Evolutionary conservation across 495 filamentous ascomycete species (phyloP), one percentile per base, ranked within the genome.

Genomic region (Choiromyces venosus): DNA sequence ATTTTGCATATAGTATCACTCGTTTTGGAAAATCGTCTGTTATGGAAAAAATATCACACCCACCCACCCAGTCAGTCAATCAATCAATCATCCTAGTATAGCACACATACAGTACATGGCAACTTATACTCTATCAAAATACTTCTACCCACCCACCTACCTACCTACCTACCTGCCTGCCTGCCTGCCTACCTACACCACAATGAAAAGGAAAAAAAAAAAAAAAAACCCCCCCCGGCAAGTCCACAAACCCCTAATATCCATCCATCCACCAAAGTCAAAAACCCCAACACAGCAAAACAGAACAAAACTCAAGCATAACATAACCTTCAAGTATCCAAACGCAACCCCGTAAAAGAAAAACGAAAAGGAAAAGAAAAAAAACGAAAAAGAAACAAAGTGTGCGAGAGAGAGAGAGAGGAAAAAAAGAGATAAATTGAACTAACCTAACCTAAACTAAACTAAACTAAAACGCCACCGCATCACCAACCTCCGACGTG

Each of bases 91-190:
- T n/a, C n/a, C n/a, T n/a, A n/a, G n/a, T n/a, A n/a, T n/a, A n/a
- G n/a, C n/a, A n/a, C n/a, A n/a, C n/a, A n/a, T n/a, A n/a, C n/a
- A 12, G 52, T 61, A 61, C 52, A 33, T n/a, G n/a, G 52, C 12
- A 61, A 29, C 25, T 61, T 61, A 61, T 61, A 61, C 52, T 61
- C 52, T 61, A 61, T 61, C 52, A 33, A n/a, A 61, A 61, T 33
- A 1, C 52, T 4, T 61, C 52, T 61, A 33, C 52, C 52, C 33
- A 61, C 52, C 29, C 16, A 61, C 16, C 52, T n/a, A n/a, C n/a
- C n/a, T n/a, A n/a, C n/a, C n/a, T n/a, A n/a, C n/a, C n/a, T n/a
- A n/a, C n/a, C n/a, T n/a, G n/a, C n/a, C n/a, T n/a, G n/a, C n/a
- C n/a, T n/a, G n/a, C n/a, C n/a, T n/a, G n/a, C n/a, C n/a, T n/a